Conservation (phyloP, 352 stramenopile genomes). For the Globisporangium apiculatum region DNA sequence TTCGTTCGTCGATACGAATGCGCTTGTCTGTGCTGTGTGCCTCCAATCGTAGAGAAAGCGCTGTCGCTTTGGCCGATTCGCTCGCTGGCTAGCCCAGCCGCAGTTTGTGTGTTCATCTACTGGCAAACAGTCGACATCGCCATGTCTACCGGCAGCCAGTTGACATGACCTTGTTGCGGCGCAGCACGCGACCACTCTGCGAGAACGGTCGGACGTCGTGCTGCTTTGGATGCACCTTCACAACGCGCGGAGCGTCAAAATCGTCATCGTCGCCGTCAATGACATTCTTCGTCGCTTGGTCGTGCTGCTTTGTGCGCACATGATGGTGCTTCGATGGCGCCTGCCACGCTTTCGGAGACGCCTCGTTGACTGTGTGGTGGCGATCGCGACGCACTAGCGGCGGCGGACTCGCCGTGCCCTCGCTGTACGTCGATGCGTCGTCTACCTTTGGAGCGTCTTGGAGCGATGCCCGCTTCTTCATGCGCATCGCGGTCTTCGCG, state of each 20-base stretch:
- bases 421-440: constrained; percentile 9
- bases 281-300: constrained; percentile 10
- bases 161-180: constrained; percentile 45
- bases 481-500: constrained; percentile 6
- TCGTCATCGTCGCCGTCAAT: constrained; percentile 1
- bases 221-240: constrained; percentile 58
- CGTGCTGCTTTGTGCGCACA: neutral
- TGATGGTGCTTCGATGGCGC: constrained; percentile 1
- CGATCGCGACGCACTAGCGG: neutral
- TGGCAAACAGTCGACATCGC: no score
- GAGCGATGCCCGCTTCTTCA: constrained; percentile 33
- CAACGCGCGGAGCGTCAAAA: constrained; percentile 31
- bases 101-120: no score
- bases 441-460: constrained; percentile 5
- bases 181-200: constrained; percentile 28
- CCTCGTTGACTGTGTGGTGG: neutral
- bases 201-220: constrained; percentile 45
- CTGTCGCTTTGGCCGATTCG: no score
- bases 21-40: no score
- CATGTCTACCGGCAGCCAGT: constrained; percentile 21
- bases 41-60: no score
- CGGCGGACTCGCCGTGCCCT: constrained; percentile 5
- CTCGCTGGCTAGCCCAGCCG: no score
- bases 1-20: no score
- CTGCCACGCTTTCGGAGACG: constrained; percentile 7